Conservation (phyloP, 2,329 filamentous ascomycete species). For the Alternaria tenuissima region DNA sequence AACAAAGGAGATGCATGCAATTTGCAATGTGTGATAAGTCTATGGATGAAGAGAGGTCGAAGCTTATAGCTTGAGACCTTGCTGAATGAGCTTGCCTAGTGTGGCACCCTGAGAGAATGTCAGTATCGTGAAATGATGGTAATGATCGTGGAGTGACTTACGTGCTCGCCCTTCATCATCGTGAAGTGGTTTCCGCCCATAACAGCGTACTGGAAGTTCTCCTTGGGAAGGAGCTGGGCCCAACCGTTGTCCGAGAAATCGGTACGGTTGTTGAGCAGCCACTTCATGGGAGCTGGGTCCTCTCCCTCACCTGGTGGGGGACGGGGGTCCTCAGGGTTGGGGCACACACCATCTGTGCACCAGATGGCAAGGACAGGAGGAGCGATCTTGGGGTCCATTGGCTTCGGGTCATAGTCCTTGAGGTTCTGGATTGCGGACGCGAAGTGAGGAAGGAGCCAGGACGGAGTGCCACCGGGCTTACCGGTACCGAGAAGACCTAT, state of each 20-base stretch:
- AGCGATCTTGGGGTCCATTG: slow-evolving; percentile 66
- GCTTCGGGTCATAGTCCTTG: slow-evolving; percentile 72
- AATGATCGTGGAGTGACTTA: slow-evolving; percentile 41
- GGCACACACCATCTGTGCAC: slow-evolving; percentile 77
- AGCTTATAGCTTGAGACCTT: slow-evolving; percentile 50
- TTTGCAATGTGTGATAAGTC: slow-evolving; percentile 26
- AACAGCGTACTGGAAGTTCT: slow-evolving; percentile 70
- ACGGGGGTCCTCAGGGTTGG: slow-evolving; percentile 69
- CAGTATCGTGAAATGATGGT: slow-evolving; percentile 24
- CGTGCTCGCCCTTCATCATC: slow-evolving; percentile 73
- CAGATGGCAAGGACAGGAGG: slow-evolving; percentile 73
- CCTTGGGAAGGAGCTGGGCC: slow-evolving; percentile 69
- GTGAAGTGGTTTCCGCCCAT: slow-evolving; percentile 79
- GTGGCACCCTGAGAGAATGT: slow-evolving; percentile 46
- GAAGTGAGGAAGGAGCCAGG: slow-evolving; percentile 80
- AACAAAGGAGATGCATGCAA: slow-evolving; percentile 47
- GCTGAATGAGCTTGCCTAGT: slow-evolving; percentile 55
- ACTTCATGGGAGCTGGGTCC: slow-evolving; percentile 64
- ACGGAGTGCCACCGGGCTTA: slow-evolving; percentile 67
- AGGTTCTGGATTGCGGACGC: slow-evolving; percentile 72
- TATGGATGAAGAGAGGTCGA: slow-evolving; percentile 6
- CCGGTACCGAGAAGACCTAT: slow-evolving; percentile 75
- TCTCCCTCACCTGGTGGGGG: slow-evolving; percentile 68
- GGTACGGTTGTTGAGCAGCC: slow-evolving; percentile 75
- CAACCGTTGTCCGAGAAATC: slow-evolving; percentile 76